phyloP scores from a whole-genome alignment of 169 alveolate species.

The Blepharisma undulans region DNA sequence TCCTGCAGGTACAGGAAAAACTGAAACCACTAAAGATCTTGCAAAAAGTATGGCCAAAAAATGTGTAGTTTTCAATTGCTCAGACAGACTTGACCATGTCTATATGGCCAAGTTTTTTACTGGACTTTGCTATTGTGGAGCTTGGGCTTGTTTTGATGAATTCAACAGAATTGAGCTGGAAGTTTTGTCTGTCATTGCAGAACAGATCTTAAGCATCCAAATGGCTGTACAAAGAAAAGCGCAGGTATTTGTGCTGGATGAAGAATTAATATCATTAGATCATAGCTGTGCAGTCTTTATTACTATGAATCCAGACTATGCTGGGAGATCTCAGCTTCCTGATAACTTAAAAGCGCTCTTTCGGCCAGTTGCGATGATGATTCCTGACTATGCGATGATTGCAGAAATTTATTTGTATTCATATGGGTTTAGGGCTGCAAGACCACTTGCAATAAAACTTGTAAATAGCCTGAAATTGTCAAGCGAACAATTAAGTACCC shows the following conservation, averaged over 20 bases:
- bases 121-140: constrained; percentile 84
- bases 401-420: constrained; percentile 87
- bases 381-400: constrained; percentile 86
- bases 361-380: constrained; percentile 90
- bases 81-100: constrained; percentile 81
- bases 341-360: constrained; percentile 88
- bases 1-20: constrained; percentile 92
- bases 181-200: constrained; percentile 87
- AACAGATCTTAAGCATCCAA: constrained; percentile 74
- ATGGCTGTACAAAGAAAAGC: constrained; percentile 70
- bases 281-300: constrained; percentile 80
- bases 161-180: constrained; percentile 88
- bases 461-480: constrained; percentile 76
- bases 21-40: constrained; percentile 88
- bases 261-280: constrained; percentile 77
- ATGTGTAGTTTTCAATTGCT: constrained; percentile 88
- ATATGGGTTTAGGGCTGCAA: constrained; percentile 82
- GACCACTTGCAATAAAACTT: constrained; percentile 79
- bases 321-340: constrained; percentile 89
- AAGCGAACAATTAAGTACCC: constrained; percentile 75
- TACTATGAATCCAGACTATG: constrained; percentile 91
- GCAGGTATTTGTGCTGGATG: constrained; percentile 76
- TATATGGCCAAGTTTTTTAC: constrained; percentile 88
- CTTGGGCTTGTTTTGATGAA: constrained; percentile 92
- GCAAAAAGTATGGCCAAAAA: constrained; percentile 86